Evolutionary conservation across 2,329 filamentous ascomycete genomes (phyloP).

Genomic region (Microascus cirrosus): DNA sequence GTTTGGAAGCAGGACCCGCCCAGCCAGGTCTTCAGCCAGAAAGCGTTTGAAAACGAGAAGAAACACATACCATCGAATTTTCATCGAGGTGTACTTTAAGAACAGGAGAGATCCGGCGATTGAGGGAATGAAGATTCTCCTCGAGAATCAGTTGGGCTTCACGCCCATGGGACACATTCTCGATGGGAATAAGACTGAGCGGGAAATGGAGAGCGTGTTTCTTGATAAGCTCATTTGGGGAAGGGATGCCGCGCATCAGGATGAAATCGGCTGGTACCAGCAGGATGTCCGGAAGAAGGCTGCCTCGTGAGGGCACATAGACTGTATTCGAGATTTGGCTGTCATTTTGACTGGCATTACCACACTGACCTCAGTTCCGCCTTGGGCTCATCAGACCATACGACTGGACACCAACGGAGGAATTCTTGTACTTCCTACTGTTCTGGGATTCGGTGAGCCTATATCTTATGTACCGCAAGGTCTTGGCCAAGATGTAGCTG

Average conservation of each 20-base stretch:
- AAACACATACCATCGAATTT: slow-evolving; percentile 19
- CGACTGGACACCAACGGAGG: too few relatives aligned
- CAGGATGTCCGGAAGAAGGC: background rate
- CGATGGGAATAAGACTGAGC: slow-evolving; percentile 11
- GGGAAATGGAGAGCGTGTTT: slow-evolving; percentile 12
- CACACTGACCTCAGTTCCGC: too few relatives aligned
- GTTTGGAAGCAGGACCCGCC: slow-evolving; percentile 25
- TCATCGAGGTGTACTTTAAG: slow-evolving; percentile 15
- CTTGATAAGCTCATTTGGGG: slow-evolving; percentile 20
- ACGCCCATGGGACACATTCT: slow-evolving; percentile 11
- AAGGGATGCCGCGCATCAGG: background rate
- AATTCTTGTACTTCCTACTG: too few relatives aligned
- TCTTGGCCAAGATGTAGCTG: too few relatives aligned
- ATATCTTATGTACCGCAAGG: too few relatives aligned
- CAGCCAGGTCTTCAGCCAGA: slow-evolving; percentile 17
- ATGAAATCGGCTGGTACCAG: background rate
- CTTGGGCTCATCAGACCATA: too few relatives aligned
- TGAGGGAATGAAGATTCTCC: slow-evolving; percentile 10
- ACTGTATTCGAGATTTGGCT: too few relatives aligned
- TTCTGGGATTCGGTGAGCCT: too few relatives aligned
- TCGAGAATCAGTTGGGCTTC: slow-evolving; percentile 19
- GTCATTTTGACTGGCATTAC: too few relatives aligned
- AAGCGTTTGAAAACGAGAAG: slow-evolving; percentile 16
- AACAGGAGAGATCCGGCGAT: slow-evolving; percentile 6
- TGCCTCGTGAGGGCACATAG: background rate